Conservation (phyloP, 225 moss, liverwort and hornwort genomes). For the Ulota crispa region DNA sequence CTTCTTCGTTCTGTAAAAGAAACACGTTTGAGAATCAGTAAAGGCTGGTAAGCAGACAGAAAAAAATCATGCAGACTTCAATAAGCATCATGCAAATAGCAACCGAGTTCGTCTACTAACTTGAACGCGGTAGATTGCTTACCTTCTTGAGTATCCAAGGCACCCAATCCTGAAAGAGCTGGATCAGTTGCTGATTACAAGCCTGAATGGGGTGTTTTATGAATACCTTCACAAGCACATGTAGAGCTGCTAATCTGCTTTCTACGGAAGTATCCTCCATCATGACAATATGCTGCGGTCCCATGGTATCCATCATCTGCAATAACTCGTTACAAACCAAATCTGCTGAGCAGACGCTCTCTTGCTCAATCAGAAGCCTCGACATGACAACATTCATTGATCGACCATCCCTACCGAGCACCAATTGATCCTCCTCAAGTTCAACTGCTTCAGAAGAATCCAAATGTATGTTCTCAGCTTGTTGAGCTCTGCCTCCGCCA, state of each 20-base stretch:
- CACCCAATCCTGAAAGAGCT: constrained; percentile 71
- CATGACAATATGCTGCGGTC: constrained; percentile 37
- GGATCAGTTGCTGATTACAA: constrained; percentile 60
- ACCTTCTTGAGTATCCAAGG: constrained; percentile 64
- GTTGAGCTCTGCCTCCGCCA: constrained; percentile 29
- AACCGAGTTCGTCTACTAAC: not conserved
- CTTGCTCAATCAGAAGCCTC: constrained; percentile 43
- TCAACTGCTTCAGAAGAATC: constrained; percentile 39
- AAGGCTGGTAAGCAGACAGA: not conserved
- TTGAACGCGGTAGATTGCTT: not conserved
- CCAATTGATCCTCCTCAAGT: constrained; percentile 32
- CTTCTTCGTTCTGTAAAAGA: constrained; percentile 49
- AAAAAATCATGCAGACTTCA: not conserved
- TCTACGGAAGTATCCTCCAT: constrained; percentile 40
- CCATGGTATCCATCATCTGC: constrained; percentile 52
- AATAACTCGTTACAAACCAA: constrained; percentile 48
- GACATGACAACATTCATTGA: constrained; percentile 32
- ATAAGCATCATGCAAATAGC: constrained; percentile 13
- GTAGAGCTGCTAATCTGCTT: constrained; percentile 66
- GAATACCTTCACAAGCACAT: constrained; percentile 64
- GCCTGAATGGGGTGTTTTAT: constrained; percentile 46
- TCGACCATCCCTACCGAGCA: constrained; percentile 25
- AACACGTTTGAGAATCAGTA: constrained; percentile 6
- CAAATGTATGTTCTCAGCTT: constrained; percentile 25
- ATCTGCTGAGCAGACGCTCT: constrained; percentile 40